These are phyloP conservation scores for Solanum hybrid DNA, from an alignment of 305 asterid species.

Conservation along the genomic window DNA sequence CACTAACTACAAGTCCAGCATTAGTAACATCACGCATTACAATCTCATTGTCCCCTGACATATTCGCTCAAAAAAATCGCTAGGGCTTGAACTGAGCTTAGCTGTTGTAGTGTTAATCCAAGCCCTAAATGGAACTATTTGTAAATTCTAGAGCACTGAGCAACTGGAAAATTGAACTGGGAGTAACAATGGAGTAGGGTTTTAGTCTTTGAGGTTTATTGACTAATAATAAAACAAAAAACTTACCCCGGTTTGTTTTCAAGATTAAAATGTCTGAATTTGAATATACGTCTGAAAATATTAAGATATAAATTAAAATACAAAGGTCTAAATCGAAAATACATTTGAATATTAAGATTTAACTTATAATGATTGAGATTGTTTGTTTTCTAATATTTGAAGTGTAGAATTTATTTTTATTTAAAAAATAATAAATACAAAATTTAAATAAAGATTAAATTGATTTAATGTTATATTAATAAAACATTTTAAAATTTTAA, in stretches of 20 bases:
- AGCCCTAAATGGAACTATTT: neutral
- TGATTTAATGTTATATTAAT: no score
- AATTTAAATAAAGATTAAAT: no score
- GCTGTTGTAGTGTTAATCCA: neutral
- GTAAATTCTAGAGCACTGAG: neutral
- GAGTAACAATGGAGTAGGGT: neutral
- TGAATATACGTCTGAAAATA: no score
- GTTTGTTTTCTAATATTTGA: neutral
- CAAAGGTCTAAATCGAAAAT: no score
- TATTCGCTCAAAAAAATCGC: slow-evolving; percentile 14
- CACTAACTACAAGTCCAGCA: slow-evolving; percentile 83
- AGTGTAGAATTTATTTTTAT: neutral
- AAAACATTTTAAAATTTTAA: no score
- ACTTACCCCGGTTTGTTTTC: neutral
- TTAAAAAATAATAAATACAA: no score
- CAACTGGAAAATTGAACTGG: neutral
- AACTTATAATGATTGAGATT: neutral
- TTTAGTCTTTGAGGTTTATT: neutral
- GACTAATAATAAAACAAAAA: neutral
- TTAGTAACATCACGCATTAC: slow-evolving; percentile 87
- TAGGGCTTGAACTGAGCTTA: neutral
- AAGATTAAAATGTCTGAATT: no score
- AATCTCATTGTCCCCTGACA: slow-evolving; percentile 59
- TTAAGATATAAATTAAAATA: no score
- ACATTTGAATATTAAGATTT: neutral